phyloP scores from a whole-genome alignment of 345 rosid genomes.

The Firmiana major region DNA sequence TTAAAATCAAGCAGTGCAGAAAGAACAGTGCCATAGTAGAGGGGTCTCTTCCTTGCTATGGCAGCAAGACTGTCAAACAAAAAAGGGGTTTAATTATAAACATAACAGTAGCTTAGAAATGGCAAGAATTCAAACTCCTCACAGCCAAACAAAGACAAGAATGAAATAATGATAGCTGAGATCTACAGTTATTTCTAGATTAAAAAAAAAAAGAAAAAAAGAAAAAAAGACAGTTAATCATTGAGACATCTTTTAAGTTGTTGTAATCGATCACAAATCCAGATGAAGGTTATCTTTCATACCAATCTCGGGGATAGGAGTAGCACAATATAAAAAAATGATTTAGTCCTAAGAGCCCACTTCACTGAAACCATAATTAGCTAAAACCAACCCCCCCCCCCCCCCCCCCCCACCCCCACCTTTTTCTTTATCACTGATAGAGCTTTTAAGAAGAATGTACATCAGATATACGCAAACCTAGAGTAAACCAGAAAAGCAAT shows the following conservation, averaged over 20 bases:
- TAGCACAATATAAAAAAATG: neutral
- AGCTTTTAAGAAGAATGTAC: neutral
- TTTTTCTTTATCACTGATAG: neutral
- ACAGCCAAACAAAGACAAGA: neutral
- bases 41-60: slow-evolving; percentile 80
- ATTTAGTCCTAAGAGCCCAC: neutral
- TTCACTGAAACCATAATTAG: neutral
- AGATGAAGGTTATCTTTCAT: neutral
- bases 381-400: too few relatives aligned
- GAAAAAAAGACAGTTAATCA: neutral
- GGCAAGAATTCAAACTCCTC: neutral
- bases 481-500: slow-evolving; percentile 1
- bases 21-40: slow-evolving; percentile 58
- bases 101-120: neutral
- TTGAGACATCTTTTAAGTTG: neutral
- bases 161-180: neutral
- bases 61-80: slow-evolving; percentile 81
- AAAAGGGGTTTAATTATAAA: neutral
- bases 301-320: neutral
- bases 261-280: neutral
- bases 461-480: neutral
- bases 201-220: neutral
- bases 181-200: neutral
- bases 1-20: slow-evolving; percentile 76
- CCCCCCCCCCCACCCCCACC: too few relatives aligned